Evolutionary conservation across 208 protist genomes (phyloP).

Genomic region (Acanthamoeba triangularis): DNA sequence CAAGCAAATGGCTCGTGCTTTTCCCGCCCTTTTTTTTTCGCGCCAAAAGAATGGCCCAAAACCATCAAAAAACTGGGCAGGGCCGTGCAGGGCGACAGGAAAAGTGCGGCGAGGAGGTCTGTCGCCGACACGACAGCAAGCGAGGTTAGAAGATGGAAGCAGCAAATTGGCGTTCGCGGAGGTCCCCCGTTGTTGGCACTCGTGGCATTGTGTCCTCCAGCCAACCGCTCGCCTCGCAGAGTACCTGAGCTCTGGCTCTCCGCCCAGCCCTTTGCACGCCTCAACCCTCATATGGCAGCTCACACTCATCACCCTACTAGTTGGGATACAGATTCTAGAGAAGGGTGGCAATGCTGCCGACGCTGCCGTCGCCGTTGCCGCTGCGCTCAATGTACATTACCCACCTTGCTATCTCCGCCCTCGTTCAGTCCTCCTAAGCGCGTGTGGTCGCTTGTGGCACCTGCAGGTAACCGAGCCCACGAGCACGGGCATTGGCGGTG

Average conservation of each 20-base stretch:
- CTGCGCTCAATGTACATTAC: conserved; percentile 84
- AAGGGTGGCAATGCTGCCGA: conserved; percentile 88
- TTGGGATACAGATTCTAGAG: conserved; percentile 85
- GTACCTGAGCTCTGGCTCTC: neutral
- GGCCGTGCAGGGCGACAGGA: too few species aligned
- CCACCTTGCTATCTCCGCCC: conserved; percentile 31
- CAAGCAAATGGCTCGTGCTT: neutral
- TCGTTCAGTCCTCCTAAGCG: neutral
- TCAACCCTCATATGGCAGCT: neutral
- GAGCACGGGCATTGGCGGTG: conserved; percentile 91
- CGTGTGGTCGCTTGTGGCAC: neutral
- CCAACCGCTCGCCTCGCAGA: conserved; percentile 38
- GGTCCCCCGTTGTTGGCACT: conserved; percentile 58
- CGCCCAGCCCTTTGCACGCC: too few species aligned
- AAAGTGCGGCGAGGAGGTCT: neutral
- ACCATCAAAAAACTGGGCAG: neutral
- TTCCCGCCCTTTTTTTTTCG: too few species aligned
- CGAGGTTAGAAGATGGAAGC: conserved; percentile 20
- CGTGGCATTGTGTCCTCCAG: conserved; percentile 53
- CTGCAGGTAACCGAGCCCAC: conserved; percentile 81
- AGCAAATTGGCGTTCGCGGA: conserved; percentile 11
- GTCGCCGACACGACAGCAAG: neutral
- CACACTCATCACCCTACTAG: neutral
- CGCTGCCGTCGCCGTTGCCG: conserved; percentile 88
- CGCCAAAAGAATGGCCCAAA: neutral